A percentile compares a stretch with the other conserved stretches of the same genome.
Conservation (phyloP, 2,329 filamentous ascomycete genomes). For the Scleromitrula shiraiana region DNA sequence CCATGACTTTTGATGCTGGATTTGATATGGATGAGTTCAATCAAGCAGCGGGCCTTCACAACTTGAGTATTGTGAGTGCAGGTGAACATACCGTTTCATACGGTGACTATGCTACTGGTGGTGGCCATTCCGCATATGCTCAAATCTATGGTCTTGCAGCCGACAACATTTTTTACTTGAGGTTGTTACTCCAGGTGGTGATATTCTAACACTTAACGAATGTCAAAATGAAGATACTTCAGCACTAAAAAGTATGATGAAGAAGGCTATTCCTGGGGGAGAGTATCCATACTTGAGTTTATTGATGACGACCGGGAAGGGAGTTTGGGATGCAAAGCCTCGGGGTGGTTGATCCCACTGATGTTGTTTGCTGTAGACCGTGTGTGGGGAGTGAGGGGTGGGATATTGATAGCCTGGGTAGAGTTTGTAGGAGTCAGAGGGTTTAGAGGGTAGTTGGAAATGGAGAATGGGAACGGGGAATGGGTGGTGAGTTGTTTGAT, state of each 20-base stretch:
- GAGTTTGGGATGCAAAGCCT: slow-evolving; percentile 36
- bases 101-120: slow-evolving; percentile 16
- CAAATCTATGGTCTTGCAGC: slow-evolving; percentile 13
- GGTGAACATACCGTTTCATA: slow-evolving; percentile 17
- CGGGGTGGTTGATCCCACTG: no score
- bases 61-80: slow-evolving; percentile 3
- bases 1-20: slow-evolving; percentile 45
- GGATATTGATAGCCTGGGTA: no score
- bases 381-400: no score
- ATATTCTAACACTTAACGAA: slow-evolving; percentile 20
- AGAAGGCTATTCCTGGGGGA: no score
- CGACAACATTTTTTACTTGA: slow-evolving; percentile 14
- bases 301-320: slow-evolving; percentile 37
- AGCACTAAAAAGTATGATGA: no score
- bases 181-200: slow-evolving; percentile 14
- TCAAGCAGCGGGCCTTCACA: background rate
- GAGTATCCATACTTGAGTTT: slow-evolving; percentile 30
- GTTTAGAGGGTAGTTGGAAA: no score
- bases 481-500: no score
- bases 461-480: no score
- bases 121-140: slow-evolving; percentile 12
- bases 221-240: slow-evolving; percentile 11
- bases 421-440: no score
- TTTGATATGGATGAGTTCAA: slow-evolving; percentile 36
- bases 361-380: no score